Conservation (phyloP, 2,329 filamentous ascomycete species). For the Dothistroma pini region DNA sequence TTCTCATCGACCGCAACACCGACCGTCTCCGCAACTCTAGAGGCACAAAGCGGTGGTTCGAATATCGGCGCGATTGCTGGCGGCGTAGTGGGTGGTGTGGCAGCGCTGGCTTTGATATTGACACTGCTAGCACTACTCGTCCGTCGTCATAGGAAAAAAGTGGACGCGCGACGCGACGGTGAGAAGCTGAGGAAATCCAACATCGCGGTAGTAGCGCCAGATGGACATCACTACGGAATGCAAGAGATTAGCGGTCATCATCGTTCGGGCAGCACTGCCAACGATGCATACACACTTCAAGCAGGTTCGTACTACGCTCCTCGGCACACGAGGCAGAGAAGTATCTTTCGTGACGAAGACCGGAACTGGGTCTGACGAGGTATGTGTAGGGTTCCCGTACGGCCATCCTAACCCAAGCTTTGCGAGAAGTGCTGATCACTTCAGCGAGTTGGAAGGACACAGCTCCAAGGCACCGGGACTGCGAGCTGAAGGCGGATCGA, state of each 20-base stretch:
- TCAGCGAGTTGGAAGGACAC: constrained; percentile 20
- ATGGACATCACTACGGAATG: background rate
- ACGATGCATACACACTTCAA: constrained; percentile 28
- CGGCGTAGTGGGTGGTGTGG: constrained; percentile 39
- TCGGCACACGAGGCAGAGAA: constrained; percentile 28
- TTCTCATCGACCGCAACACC: constrained; percentile 20
- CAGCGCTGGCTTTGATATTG: constrained; percentile 27
- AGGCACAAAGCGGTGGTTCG: background rate
- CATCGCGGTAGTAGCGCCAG: background rate
- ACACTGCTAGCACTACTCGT: constrained; percentile 36
- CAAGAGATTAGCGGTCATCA: constrained; percentile 13
- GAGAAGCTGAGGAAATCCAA: background rate
- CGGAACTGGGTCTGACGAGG: constrained; percentile 27
- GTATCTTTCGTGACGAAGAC: constrained; percentile 24
- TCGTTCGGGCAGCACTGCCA: constrained; percentile 24
- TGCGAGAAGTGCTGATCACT: constrained; percentile 22
- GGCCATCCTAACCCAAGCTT: constrained; percentile 1
- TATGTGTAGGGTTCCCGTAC: constrained; percentile 22
- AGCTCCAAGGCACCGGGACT: constrained; percentile 13
- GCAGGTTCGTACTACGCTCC: constrained; percentile 30
- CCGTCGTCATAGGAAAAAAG: constrained; percentile 30
- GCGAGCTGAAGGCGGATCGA: constrained; percentile 14
- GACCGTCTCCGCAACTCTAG: constrained; percentile 9
- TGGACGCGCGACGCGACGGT: constrained; percentile 21
- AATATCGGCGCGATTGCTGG: constrained; percentile 40